Base-by-base conservation (phyloP, 148 eudicot genomes). In the Vaccinium darrowii region DNA sequence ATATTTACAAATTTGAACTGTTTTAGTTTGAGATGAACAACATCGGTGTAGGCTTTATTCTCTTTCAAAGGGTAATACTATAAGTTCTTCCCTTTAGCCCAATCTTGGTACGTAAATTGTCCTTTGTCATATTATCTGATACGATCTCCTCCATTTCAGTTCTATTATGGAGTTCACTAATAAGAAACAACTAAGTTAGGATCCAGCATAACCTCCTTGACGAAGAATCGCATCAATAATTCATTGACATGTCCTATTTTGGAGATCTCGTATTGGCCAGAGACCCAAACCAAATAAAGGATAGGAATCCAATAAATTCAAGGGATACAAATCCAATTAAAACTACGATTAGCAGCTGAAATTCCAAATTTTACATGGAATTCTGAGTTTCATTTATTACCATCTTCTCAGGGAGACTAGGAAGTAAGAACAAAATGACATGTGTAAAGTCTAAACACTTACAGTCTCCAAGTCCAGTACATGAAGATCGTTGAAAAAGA, bases 391-490 rank as follows among this genome's bases (percentile, higher is more conserved):
- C 6, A 14, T 67, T 65, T 9, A 67, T 67, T 67, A 33, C 11
- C 23, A 9, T 65, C 5, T 67, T 67, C 15, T 43, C 15, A 56
- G 53, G 27, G 56, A 56, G 60, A 80, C 75, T 33, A 81, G n/a
- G 75, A 87, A 71, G 62, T 33, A 81, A 36, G 75, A 87, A 71
- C 73, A 65, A 67, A 83, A 81, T 57, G 77, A 36, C 27, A 76
- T 54, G 54, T 73, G 69, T 12, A 73, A 84, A 39, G 53, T 12
- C 43, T 62, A 65, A 74, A 79, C 13, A 84, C 98, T 91, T 91
- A 97, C 99, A 19, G 98, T 92, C 85, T 97, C 93, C 87, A 97
- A 89, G 89, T 97, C 99, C 87, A 97, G 92, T 72, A 94, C 93
- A 84, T 93, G 91, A 62, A 97, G 89, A 90, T 95, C 98, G 83